Evolutionary conservation across 345 rosid genomes (phyloP), one percentile per base, ranked within the genome.

Genomic region (Eucalyptus regnans): DNA sequence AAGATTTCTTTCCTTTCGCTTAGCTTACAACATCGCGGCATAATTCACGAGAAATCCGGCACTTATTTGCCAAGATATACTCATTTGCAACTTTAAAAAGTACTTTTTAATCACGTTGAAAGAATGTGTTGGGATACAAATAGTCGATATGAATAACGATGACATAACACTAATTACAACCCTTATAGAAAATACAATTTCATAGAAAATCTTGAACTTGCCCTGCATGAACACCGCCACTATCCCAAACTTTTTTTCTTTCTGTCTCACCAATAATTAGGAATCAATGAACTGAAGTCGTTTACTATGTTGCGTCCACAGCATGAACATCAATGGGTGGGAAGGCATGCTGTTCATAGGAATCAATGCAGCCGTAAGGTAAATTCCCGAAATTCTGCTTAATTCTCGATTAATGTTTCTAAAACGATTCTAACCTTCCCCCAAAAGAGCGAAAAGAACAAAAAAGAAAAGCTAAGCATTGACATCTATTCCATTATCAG

Each of bases 321-420:
- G 99, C 93, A 98, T 98, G 99, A 98, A 98, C 93, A 94, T 98
- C 88, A 97, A 98, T 86, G 99, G 99, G 33, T 98, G 99, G 98
- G 99, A 98, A 92, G 99, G 98, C 89, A 96, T 97, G 99, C 16
- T 96, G 89, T 98, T 97, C 84, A 94, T 98, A 17, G 98, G 99
- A 89, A 92, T 98, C 92, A 97, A 98, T 91, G 99, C 98, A 48
- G 99, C 98, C 50, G 92, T 97, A 90, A 96, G 98, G 99, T 97
- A 89, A 87, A 87, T 50, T 20, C 37, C 33, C 11, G 5, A 81
- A n/a, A n/a, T 31, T 50, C 68, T 18, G n/a, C 60, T 80, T 15
- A 79, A 25, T 50, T 81, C 46, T 83, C 54, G 54, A n/a, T 46
- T 10, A 33, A 87, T 22, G 29, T 76, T 51, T 18, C 50, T 8